Conservation (phyloP, 352 stramenopile species). For the Phytophthora fragariaefolia region DNA sequence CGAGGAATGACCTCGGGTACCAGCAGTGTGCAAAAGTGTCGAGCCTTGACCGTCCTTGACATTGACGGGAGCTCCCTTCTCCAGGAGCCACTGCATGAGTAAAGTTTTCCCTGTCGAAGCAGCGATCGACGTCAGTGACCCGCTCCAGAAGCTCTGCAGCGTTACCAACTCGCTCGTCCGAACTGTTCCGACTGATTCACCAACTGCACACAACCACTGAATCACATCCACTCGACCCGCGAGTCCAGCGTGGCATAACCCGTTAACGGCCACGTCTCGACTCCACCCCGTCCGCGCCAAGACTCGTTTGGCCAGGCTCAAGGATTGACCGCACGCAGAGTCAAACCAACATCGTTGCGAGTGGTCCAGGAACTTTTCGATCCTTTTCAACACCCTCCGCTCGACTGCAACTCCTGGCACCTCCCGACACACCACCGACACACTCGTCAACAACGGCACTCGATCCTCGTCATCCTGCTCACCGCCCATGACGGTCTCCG, state of each 20-base stretch:
- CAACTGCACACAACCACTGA: not conserved
- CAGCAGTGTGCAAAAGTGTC: not conserved
- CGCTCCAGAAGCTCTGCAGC: not conserved
- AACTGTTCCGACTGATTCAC: not conserved
- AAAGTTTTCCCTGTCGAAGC: not conserved
- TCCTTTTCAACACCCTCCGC: not conserved
- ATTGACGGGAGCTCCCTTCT: not conserved
- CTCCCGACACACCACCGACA: not conserved
- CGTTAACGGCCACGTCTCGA: not conserved
- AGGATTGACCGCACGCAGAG: not conserved
- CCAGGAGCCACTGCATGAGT: not conserved
- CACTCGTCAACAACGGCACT: not conserved
- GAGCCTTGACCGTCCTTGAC: not conserved
- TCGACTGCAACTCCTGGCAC: not conserved
- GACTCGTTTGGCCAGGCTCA: not conserved
- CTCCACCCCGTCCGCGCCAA: not conserved
- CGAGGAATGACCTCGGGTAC: not conserved
- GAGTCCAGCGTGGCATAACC: not conserved
- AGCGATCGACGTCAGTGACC: not conserved
- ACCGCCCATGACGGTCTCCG: not conserved
- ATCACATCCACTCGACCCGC: not conserved
- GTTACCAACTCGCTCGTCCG: not conserved
- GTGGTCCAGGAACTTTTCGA: not conserved
- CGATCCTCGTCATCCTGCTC: not conserved
- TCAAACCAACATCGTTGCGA: not conserved